A percentile compares a stretch with the other conserved stretches of the same genome.
Evolutionary conservation across 805 yeast genomes (phyloP).

Genomic region (Kodamaea neixiangensis): DNA sequence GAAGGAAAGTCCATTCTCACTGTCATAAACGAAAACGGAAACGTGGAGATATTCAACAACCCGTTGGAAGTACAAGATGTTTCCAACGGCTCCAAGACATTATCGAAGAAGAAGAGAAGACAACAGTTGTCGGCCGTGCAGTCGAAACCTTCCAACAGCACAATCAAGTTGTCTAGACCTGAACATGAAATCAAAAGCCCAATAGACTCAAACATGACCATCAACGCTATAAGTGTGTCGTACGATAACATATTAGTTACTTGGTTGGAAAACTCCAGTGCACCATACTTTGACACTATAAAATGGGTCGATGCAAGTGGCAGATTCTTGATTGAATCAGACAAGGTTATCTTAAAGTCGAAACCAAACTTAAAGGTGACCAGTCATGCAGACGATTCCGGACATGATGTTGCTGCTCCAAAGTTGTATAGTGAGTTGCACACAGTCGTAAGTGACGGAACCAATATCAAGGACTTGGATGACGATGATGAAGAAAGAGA

Average conservation of each 20-base stretch:
- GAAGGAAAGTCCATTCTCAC: slow-evolving; percentile 41
- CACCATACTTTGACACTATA: slow-evolving; percentile 58
- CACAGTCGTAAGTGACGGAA: slow-evolving; percentile 64
- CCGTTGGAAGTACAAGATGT: slow-evolving; percentile 40
- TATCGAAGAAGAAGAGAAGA: slow-evolving; percentile 44
- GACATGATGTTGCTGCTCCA: slow-evolving; percentile 56
- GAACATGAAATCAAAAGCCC: slow-evolving; percentile 35
- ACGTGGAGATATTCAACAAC: slow-evolving; percentile 66
- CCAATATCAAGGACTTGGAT: slow-evolving; percentile 57
- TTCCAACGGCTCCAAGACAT: slow-evolving; percentile 10
- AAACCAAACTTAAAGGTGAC: slow-evolving; percentile 43
- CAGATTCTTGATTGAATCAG: slow-evolving; percentile 23
- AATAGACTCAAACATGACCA: slow-evolving; percentile 27
- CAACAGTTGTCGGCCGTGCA: slow-evolving; percentile 34
- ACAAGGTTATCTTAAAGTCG: slow-evolving; percentile 32
- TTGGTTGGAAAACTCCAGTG: slow-evolving; percentile 64
- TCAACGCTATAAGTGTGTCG: slow-evolving; percentile 31
- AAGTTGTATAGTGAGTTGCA: slow-evolving; percentile 61
- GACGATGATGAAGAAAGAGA: slow-evolving; percentile 41
- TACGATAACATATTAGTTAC: slow-evolving; percentile 44
- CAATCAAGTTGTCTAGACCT: slow-evolving; percentile 51
- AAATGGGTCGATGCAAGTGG: slow-evolving; percentile 45
- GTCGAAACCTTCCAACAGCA: slow-evolving; percentile 53
- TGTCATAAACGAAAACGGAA: slow-evolving; percentile 74
- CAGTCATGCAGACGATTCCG: slow-evolving; percentile 40